These are phyloP conservation scores for Daedalea quercina DNA, from an alignment of 768 basidiomycete species.

Conservation along the genomic window DNA sequence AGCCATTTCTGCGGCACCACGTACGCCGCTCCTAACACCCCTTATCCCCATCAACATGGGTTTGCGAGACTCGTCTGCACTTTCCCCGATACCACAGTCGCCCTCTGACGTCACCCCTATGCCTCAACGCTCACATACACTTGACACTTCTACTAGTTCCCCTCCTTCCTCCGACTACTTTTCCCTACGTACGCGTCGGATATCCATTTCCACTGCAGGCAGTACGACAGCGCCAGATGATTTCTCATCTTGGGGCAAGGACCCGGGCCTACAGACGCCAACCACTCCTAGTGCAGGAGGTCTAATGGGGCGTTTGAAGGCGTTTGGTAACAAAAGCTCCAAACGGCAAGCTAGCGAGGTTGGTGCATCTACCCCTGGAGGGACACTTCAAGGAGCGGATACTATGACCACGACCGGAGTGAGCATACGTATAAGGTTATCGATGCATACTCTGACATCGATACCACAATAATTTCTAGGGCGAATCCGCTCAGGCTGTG, in stretches of 20 bases:
- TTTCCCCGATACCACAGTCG: conserved; percentile 23
- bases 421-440: too few relatives aligned
- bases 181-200: conserved; percentile 36
- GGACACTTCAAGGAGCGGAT: conserved; percentile 3
- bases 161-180: conserved; percentile 43
- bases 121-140: conserved; percentile 2
- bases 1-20: conserved; percentile 32
- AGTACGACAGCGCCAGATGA: conserved; percentile 38
- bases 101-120: conserved; percentile 17
- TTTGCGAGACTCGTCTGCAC: conserved; percentile 13
- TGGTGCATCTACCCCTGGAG: conserved; percentile 13
- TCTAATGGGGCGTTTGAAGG: conserved; percentile 77
- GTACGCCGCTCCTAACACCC: conserved; percentile 53
- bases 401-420: conserved; percentile 20
- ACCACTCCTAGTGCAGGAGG: conserved; percentile 43
- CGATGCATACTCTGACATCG: too few relatives aligned
- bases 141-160: background rate
- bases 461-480: conserved; percentile 10
- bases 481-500: conserved; percentile 8
- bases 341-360: conserved; percentile 29
- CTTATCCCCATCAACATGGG: conserved; percentile 37
- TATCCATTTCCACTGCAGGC: conserved; percentile 34
- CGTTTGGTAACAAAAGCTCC: conserved; percentile 59
- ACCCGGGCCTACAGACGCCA: conserved; percentile 35
- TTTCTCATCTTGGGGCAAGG: conserved; percentile 33